Evolutionary conservation across 768 basidiomycete genomes (phyloP).

Genomic region (Cyclocybe aegerita): DNA sequence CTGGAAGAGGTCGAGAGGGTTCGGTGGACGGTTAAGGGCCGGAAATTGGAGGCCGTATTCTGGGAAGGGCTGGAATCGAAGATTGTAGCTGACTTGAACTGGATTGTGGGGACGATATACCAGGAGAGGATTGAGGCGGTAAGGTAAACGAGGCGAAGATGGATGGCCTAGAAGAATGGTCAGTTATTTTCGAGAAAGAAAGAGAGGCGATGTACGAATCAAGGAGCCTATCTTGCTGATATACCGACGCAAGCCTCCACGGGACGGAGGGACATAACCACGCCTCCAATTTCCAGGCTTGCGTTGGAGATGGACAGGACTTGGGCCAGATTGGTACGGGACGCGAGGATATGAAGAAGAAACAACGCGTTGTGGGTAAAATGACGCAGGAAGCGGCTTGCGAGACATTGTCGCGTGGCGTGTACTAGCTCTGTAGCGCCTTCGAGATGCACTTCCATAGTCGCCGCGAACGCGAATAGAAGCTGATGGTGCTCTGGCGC

Average conservation of each 20-base stretch:
- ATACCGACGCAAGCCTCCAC: slow-evolving; percentile 10
- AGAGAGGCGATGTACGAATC: slow-evolving; percentile 4
- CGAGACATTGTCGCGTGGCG: slow-evolving; percentile 8
- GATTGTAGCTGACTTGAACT: slow-evolving; percentile 7
- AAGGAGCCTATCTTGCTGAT: slow-evolving; percentile 10
- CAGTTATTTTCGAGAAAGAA: neutral
- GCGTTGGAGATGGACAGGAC: slow-evolving; percentile 3
- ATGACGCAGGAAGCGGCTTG: slow-evolving; percentile 4
- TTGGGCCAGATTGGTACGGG: neutral
- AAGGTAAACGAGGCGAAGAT: neutral
- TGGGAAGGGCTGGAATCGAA: slow-evolving; percentile 10
- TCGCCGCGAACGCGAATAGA: neutral
- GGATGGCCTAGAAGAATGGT: slow-evolving; percentile 4
- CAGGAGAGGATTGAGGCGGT: slow-evolving; percentile 9
- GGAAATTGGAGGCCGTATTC: slow-evolving; percentile 1
- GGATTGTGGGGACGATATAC: slow-evolving; percentile 5
- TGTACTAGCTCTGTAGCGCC: slow-evolving; percentile 2
- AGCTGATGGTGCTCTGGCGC: neutral
- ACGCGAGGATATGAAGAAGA: neutral
- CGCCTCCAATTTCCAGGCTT: slow-evolving; percentile 13
- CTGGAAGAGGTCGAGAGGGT: slow-evolving; percentile 13
- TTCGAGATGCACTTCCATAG: neutral
- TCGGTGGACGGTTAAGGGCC: neutral
- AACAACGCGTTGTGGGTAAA: slow-evolving; percentile 1
- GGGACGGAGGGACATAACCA: slow-evolving; percentile 13